phyloP scores from a whole-genome alignment of 2,329 filamentous ascomycete genomes.

The Samsoniella hepiali region DNA sequence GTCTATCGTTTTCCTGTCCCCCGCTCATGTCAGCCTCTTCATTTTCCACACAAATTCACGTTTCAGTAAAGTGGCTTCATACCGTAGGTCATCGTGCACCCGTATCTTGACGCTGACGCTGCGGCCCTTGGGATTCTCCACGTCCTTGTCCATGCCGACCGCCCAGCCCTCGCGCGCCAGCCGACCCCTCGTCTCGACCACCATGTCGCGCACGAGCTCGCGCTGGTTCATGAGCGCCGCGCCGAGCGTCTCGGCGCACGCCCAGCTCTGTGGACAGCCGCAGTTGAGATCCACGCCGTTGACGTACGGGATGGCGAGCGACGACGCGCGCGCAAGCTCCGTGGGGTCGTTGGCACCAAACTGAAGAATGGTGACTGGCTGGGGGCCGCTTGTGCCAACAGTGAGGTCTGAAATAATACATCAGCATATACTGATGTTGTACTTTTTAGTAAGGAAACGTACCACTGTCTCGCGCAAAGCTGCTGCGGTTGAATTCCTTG shows the following conservation, averaged over 20 bases:
- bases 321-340: constrained; percentile 61
- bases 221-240: constrained; percentile 66
- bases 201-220: constrained; percentile 64
- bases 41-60: too few relatives aligned
- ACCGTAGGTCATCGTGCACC: constrained; percentile 62
- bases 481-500: constrained; percentile 64
- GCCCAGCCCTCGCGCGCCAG: constrained; percentile 53
- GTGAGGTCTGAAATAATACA: constrained; percentile 52
- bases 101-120: constrained; percentile 70
- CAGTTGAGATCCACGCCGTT: constrained; percentile 69
- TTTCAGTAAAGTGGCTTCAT: not conserved
- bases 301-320: constrained; percentile 58
- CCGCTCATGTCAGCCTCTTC: not conserved
- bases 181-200: constrained; percentile 52
- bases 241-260: constrained; percentile 64
- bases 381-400: constrained; percentile 48
- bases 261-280: constrained; percentile 71
- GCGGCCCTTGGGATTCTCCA: constrained; percentile 44
- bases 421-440: too few relatives aligned
- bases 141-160: constrained; percentile 42
- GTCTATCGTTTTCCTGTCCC: constrained; percentile 50
- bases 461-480: constrained; percentile 59
- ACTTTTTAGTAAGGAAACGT: constrained; percentile 20
- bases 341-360: constrained; percentile 61
- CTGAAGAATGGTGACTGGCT: constrained; percentile 62